Percentiles rank a stretch among this genome's conserved stretches.
Evolutionary conservation across 1,284 basidiomycete species (phyloP).

Genomic region (Ceratobasidium sp.): DNA sequence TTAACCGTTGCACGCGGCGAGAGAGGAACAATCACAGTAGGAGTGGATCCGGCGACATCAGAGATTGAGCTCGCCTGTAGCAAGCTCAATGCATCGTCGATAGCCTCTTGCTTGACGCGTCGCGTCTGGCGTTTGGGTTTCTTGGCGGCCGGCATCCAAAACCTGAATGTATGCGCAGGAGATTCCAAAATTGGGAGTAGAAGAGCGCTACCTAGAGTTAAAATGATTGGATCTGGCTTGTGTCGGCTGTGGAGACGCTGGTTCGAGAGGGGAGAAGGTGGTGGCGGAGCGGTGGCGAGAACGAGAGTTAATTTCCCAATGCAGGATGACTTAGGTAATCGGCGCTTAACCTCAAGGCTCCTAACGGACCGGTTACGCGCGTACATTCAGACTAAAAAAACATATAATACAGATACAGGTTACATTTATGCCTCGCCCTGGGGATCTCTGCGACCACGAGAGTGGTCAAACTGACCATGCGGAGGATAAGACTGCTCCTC

Average conservation of each 20-base stretch:
- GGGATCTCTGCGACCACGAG: neutral
- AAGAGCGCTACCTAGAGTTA: no score
- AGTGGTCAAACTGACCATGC: neutral
- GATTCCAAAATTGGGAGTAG: neutral
- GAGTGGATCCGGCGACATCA: neutral
- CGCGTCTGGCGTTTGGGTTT: neutral
- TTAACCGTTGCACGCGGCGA: neutral
- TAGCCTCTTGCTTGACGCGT: conserved; percentile 9
- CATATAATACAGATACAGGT: conserved; percentile 14
- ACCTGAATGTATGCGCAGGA: neutral
- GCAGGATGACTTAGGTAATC: neutral
- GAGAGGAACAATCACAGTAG: neutral
- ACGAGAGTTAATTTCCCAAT: neutral
- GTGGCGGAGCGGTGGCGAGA: conserved; percentile 24
- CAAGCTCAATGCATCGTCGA: neutral
- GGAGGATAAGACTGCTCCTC: conserved; percentile 23
- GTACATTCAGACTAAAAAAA: conserved; percentile 11
- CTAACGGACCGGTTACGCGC: no score
- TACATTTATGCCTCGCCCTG: conserved; percentile 1
- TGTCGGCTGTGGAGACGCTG: no score
- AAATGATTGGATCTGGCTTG: neutral
- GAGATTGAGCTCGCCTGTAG: neutral
- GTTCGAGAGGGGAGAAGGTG: neutral
- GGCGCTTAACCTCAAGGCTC: neutral
- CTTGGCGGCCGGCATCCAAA: no score